Conservation (phyloP, 495 filamentous ascomycete species). For the Aspergillus panamensis region DNA sequence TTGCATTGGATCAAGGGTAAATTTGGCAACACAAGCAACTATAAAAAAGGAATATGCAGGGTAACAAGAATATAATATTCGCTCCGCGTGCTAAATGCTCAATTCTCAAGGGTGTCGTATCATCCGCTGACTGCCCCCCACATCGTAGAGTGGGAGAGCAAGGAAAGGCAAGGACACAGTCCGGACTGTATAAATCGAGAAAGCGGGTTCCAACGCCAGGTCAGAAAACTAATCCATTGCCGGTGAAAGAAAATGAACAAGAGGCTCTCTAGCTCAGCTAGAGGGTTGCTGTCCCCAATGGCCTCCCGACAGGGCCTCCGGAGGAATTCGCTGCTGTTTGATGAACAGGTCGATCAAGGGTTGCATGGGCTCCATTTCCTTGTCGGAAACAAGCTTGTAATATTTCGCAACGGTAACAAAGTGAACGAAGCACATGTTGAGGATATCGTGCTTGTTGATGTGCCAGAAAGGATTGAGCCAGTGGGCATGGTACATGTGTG, state of each 20-base stretch:
- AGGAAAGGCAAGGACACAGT: constrained; percentile 8
- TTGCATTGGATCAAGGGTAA: constrained; percentile 5
- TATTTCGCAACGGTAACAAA: constrained; percentile 86
- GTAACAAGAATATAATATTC: constrained; percentile 34
- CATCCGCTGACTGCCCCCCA: constrained; percentile 22
- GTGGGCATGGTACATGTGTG: constrained; percentile 84
- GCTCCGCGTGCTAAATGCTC: constrained; percentile 47
- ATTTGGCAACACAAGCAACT: constrained; percentile 17
- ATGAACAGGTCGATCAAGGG: constrained; percentile 86
- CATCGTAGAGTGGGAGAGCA: background rate
- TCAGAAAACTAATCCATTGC: constrained; percentile 21
- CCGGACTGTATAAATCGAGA: constrained; percentile 12
- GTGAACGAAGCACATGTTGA: constrained; percentile 95
- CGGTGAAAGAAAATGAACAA: constrained; percentile 20
- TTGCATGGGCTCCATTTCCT: constrained; percentile 92
- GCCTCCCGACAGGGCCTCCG: constrained; percentile 53
- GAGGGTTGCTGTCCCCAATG: constrained; percentile 46
- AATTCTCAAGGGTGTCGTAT: constrained; percentile 29
- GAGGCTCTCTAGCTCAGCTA: constrained; percentile 32
- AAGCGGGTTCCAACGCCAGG: background rate
- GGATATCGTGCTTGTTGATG: constrained; percentile 73
- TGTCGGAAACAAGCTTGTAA: constrained; percentile 73
- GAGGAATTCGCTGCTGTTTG: constrained; percentile 75
- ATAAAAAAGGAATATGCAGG: constrained; percentile 27
- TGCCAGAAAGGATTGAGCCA: constrained; percentile 81